Evolutionary conservation across 1,139 yeast species (phyloP).

Genomic region (Groenewaldozyma auringiensis): DNA sequence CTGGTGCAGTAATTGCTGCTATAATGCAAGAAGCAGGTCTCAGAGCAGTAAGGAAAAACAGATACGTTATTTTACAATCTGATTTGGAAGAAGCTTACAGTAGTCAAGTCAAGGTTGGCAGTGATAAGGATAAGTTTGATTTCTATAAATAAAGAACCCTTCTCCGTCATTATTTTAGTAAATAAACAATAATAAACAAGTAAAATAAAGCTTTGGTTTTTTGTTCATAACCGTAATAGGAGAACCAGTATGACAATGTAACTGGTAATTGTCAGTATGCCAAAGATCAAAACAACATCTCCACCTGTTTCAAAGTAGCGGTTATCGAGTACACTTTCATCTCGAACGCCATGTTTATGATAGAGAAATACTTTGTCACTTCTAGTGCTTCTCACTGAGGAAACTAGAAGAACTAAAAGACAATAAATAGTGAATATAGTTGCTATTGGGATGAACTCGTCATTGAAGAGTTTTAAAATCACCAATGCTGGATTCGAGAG

Average conservation of each 20-base stretch:
- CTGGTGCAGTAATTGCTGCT: slow-evolving; percentile 98
- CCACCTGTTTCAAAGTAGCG: slow-evolving; percentile 26
- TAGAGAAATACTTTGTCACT: slow-evolving; percentile 19
- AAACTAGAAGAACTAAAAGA: slow-evolving; percentile 29
- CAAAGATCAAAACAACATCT: slow-evolving; percentile 25
- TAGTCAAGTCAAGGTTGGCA: slow-evolving; percentile 89
- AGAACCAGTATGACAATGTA: slow-evolving; percentile 24
- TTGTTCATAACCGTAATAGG: slow-evolving; percentile 7
- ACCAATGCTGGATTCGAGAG: slow-evolving; percentile 25
- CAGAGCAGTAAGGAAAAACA: slow-evolving; percentile 93
- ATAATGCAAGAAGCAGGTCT: slow-evolving; percentile 99
- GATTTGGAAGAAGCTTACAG: slow-evolving; percentile 98
- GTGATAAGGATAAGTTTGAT: slow-evolving; percentile 94
- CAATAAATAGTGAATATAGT: slow-evolving; percentile 34
- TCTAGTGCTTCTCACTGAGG: slow-evolving; percentile 25
- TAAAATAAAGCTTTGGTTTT: no score
- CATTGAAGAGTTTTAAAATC: slow-evolving; percentile 31
- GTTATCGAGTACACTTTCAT: slow-evolving; percentile 8
- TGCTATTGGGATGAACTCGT: slow-evolving; percentile 36
- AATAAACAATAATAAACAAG: background rate
- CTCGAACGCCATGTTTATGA: slow-evolving; percentile 9
- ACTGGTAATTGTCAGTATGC: slow-evolving; percentile 22
- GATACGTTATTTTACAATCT: slow-evolving; percentile 90
- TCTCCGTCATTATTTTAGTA: no score
- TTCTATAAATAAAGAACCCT: slow-evolving; percentile 74